Conservation (phyloP, 148 eudicot species). For the Fagopyrum homotropicum region DNA sequence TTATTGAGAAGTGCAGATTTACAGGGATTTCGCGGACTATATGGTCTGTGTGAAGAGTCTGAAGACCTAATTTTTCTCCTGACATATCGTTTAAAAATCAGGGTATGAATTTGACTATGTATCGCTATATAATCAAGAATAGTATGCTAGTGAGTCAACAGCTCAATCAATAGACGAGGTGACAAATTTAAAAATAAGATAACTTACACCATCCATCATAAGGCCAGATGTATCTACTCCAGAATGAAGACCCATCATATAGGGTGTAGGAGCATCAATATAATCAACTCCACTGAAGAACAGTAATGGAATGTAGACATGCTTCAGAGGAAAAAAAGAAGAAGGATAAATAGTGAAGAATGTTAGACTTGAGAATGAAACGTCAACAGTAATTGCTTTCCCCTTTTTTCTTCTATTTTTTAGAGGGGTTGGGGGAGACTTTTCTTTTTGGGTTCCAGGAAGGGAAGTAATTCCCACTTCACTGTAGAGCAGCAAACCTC, state of each 20-base stretch:
- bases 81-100: not conserved
- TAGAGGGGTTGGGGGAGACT: too few relatives aligned
- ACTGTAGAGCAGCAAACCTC: not conserved
- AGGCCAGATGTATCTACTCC: slow-evolving; percentile 93
- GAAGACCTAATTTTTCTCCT: not conserved
- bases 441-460: not conserved
- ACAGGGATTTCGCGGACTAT: not conserved
- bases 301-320: slow-evolving; percentile 98
- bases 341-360: slow-evolving; percentile 26
- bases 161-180: not conserved
- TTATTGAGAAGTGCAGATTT: not conserved
- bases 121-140: not conserved
- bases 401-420: not conserved
- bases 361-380: slow-evolving; percentile 32
- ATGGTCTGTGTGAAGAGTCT: not conserved
- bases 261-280: slow-evolving; percentile 99
- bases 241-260: slow-evolving; percentile 99
- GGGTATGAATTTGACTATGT: not conserved
- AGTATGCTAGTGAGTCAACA: not conserved
- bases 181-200: slow-evolving; percentile 1
- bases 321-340: slow-evolving; percentile 64
- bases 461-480: slow-evolving; percentile 1
- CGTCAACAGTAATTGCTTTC: not conserved
- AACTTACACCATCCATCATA: slow-evolving; percentile 94
- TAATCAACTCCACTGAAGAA: slow-evolving; percentile 99